Base-by-base conservation (phyloP, 257 asterid species). In the Anisodus acutangulus region DNA sequence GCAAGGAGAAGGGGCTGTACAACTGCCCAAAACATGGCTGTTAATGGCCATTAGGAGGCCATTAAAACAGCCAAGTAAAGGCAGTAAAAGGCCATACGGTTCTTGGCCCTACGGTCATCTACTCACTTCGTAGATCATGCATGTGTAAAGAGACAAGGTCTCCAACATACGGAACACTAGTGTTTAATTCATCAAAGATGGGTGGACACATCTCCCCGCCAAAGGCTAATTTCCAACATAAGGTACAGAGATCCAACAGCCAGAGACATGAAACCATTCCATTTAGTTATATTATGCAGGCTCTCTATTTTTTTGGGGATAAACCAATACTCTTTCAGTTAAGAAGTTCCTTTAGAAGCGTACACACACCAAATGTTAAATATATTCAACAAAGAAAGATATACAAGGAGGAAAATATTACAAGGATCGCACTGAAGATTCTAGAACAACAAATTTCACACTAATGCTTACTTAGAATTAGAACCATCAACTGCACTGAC, bases 401-500 rank as follows among this genome's bases (percentile, higher is more conserved):
- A 49, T 35, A 74, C 62, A 22, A 74, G 12, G 10, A 16, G 12
- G 81, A 45, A 37, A 74, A 74, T 5, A 72, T 49, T 5, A 47
- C 80, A 72, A 72, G 60, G 35, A 74, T 66, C 3, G 6, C 60
- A 74, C 60, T 12, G 55, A 47, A 47, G 11, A 22, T 71, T 71
- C 39, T n/a, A 17, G 58, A n/a, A n/a, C 17, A 71, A 70, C 57
- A 71, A n/a, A 71, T n/a, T 17, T 43, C 37, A 71, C 53, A 17
- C 17, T 82, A 80, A 79, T 43, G 82, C 92, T 86, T 84, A 97
- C 99, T 97, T 85, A 22, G 93, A 87, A 76, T 83, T 87, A 78
- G 99, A 97, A 86, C 98, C 97, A 86, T 97, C 98, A 86, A 97
- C 93, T 45, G 98, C 93, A 84, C 99, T 97, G 86, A 97, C 97